Conservation (phyloP, 306 rosid species). For the Sophora flavescens region DNA sequence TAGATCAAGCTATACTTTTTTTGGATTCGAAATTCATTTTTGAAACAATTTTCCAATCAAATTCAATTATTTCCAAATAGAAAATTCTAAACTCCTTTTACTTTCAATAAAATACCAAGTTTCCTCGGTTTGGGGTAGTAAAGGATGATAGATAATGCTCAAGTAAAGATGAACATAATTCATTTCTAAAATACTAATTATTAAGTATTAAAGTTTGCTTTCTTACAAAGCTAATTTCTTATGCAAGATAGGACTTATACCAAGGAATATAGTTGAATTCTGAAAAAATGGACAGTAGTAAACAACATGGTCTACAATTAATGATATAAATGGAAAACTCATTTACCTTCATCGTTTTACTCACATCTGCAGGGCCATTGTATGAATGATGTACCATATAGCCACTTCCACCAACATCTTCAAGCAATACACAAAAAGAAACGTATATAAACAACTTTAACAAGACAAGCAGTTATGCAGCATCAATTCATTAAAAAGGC, state of each 20-base stretch:
- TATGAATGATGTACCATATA: slow-evolving; percentile 56
- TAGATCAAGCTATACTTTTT: slow-evolving; percentile 30
- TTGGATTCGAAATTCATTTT: background rate
- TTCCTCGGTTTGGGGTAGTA: background rate
- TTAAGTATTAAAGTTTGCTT: background rate
- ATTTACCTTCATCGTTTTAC: slow-evolving; percentile 75
- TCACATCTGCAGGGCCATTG: slow-evolving; percentile 54
- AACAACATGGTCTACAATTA: slow-evolving; percentile 17
- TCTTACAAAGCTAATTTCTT: background rate
- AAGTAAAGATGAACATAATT: slow-evolving; percentile 8
- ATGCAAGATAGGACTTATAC: slow-evolving; percentile 1
- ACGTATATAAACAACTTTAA: slow-evolving; percentile 30
- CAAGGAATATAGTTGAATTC: slow-evolving; percentile 25
- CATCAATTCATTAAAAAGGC: slow-evolving; percentile 12
- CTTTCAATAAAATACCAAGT: slow-evolving; percentile 8
- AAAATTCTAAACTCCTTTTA: slow-evolving; percentile 19
- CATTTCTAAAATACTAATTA: slow-evolving; percentile 7
- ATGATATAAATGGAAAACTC: slow-evolving; percentile 31
- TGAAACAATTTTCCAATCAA: slow-evolving; percentile 12
- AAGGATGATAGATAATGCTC: slow-evolving; percentile 25
- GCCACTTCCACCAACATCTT: slow-evolving; percentile 77
- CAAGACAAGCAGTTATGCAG: background rate
- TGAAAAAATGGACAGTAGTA: slow-evolving; percentile 15
- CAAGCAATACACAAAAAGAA: slow-evolving; percentile 48
- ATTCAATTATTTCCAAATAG: background rate